Evolutionary conservation across 306 rosid genomes (phyloP).

Genomic region (Vachellia collinsii): DNA sequence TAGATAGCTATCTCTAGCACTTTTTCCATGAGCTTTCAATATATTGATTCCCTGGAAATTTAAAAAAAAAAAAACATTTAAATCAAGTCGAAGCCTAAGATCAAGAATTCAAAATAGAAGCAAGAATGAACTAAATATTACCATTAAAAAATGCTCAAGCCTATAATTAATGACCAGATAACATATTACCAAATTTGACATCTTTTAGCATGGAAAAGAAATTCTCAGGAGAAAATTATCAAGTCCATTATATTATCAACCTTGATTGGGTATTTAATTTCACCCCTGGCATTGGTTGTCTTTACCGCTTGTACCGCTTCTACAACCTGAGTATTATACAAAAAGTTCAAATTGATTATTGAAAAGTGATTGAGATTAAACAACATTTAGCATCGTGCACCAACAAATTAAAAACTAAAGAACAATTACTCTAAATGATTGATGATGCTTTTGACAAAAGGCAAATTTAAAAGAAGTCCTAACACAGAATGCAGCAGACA

Average conservation of each 20-base stretch:
- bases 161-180: not conserved
- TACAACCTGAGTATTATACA: constrained; percentile 68
- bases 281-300: constrained; percentile 95
- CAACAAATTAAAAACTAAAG: constrained; percentile 10
- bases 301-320: constrained; percentile 90
- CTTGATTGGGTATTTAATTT: constrained; percentile 93
- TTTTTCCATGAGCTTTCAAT: constrained; percentile 97
- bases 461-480: not conserved
- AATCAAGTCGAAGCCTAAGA: not conserved
- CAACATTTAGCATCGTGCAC: not conserved
- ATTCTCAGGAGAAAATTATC: not conserved
- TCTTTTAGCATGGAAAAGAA: constrained; percentile 16
- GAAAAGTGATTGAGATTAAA: not conserved
- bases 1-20: constrained; percentile 89
- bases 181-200: constrained; percentile 24
- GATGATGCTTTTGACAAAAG: not conserved
- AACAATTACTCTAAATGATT: not conserved
- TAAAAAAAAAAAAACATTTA: not conserved
- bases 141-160: constrained; percentile 8
- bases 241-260: constrained; percentile 48
- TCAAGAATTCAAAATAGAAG: not conserved
- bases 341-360: constrained; percentile 20
- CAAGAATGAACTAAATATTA: constrained; percentile 10
- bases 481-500: not conserved
- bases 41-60: constrained; percentile 78